Conservation (phyloP, 2,329 filamentous ascomycete species). For the Trichophyton equinum region DNA sequence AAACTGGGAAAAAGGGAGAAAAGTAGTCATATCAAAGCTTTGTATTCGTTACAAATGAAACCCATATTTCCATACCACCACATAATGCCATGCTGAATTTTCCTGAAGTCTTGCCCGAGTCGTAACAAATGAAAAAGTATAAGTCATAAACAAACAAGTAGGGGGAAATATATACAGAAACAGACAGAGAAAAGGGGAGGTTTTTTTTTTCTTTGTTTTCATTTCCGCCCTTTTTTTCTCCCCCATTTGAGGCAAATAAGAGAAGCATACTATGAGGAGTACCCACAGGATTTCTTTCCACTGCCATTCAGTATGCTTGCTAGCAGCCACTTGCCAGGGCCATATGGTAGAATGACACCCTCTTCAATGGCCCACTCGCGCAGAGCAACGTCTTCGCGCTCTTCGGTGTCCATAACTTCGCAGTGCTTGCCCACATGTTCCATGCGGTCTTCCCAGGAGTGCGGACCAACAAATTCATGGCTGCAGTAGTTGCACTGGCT, state of each 20-base stretch:
- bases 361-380: constrained; percentile 29
- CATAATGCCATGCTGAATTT: constrained; percentile 3
- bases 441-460: constrained; percentile 69
- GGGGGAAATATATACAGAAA: background rate
- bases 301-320: constrained; percentile 6
- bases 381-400: constrained; percentile 31
- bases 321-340: constrained; percentile 15
- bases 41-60: background rate
- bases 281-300: background rate
- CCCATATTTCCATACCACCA: background rate
- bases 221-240: background rate
- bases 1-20: background rate
- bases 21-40: background rate
- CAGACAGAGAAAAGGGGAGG: background rate
- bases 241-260: background rate
- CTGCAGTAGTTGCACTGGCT: constrained; percentile 53
- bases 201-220: background rate
- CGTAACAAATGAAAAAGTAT: background rate
- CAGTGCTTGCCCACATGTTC: constrained; percentile 78
- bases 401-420: constrained; percentile 43
- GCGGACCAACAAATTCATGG: constrained; percentile 46
- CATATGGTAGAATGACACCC: constrained; percentile 19
- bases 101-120: constrained; percentile 2
- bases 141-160: background rate
- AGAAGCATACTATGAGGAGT: background rate